phyloP scores from a whole-genome alignment of 23 red algal genomes.

The Gracilariopsis chorda region DNA sequence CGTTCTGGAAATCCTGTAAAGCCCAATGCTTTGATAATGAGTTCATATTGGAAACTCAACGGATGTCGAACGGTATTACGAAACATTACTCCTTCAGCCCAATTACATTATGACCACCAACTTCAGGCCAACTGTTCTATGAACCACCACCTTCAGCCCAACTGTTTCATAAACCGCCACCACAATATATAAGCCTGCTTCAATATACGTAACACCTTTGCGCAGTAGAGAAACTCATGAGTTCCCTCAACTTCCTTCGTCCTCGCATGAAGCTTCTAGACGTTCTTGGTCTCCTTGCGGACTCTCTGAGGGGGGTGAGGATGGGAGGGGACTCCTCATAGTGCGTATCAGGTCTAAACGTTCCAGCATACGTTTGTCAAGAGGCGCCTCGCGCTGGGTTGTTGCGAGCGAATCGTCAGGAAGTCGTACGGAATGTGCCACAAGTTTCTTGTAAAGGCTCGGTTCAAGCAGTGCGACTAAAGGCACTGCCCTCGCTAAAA shows the following conservation, averaged over 20 bases:
- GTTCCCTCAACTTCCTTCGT: not conserved
- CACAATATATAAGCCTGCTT: no score
- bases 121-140: no score
- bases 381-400: not conserved
- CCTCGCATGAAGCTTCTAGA: not conserved
- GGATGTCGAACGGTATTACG: no score
- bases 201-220: no score
- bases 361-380: not conserved
- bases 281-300: not conserved
- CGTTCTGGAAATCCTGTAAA: no score
- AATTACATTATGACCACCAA: no score
- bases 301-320: not conserved
- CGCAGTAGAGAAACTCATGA: no score
- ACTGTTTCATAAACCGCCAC: no score
- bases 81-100: no score
- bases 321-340: conserved; percentile 2
- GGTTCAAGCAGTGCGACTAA: conserved; percentile 15
- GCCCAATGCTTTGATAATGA: no score
- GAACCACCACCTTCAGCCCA: no score
- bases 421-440: conserved; percentile 16
- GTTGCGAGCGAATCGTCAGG: not conserved
- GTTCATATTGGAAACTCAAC: no score
- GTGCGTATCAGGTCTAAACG: conserved; percentile 10
- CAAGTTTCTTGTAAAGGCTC: conserved; percentile 21
- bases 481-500: conserved; percentile 46